phyloP scores from a whole-genome alignment of 2,329 filamentous ascomycete species.

The Trichophyton rubrum region DNA sequence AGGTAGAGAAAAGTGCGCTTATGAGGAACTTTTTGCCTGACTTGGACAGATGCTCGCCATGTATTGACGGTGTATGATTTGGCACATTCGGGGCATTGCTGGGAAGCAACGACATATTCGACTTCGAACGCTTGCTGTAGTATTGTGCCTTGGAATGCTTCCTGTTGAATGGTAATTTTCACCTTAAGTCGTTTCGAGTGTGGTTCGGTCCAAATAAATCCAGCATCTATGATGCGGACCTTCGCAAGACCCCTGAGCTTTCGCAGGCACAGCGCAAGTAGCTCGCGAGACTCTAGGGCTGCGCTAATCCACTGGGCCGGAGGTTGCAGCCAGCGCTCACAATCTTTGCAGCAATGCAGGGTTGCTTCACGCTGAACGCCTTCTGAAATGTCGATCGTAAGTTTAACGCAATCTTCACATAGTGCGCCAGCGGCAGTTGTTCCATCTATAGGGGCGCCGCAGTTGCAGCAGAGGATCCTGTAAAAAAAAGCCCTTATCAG shows the following conservation, averaged over 20 bases:
- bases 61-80: constrained; percentile 97
- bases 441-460: constrained; percentile 88
- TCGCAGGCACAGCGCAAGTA: constrained; percentile 80
- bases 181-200: constrained; percentile 86
- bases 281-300: constrained; percentile 73
- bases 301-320: constrained; percentile 79
- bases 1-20: constrained; percentile 77
- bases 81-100: constrained; percentile 88
- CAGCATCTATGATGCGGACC: constrained; percentile 87
- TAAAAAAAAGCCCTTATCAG: constrained; percentile 10
- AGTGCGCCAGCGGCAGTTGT: constrained; percentile 74
- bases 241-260: constrained; percentile 77
- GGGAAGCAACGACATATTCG: constrained; percentile 75
- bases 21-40: constrained; percentile 91
- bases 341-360: constrained; percentile 85
- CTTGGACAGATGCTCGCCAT: constrained; percentile 86
- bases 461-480: constrained; percentile 96
- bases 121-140: constrained; percentile 94
- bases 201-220: constrained; percentile 96
- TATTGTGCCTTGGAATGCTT: constrained; percentile 53
- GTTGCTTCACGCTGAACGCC: constrained; percentile 84
- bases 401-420: constrained; percentile 91
- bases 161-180: constrained; percentile 83
- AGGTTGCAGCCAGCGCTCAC: constrained; percentile 83
- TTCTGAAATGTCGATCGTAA: constrained; percentile 83